Conservation (phyloP, 2,329 filamentous ascomycete genomes). For the Aureobasidium zeae region DNA sequence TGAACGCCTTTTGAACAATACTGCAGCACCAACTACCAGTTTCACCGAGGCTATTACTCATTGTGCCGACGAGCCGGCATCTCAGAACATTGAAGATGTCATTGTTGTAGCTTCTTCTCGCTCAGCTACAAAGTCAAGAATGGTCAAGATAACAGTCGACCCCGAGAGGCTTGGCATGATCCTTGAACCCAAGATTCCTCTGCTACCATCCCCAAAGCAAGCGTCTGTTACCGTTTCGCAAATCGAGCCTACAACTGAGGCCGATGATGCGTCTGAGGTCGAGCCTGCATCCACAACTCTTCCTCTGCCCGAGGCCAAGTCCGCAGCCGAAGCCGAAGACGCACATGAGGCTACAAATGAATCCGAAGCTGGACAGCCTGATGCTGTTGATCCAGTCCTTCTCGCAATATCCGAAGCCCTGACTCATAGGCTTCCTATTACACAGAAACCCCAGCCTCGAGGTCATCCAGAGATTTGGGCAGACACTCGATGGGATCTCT, state of each 20-base stretch:
- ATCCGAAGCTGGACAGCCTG: too few relatives aligned
- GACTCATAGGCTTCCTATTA: slow-evolving; percentile 22
- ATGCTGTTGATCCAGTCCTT: neutral
- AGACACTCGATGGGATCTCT: slow-evolving; percentile 49
- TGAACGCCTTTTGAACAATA: too few relatives aligned
- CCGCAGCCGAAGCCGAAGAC: neutral
- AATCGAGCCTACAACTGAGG: neutral
- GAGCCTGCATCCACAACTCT: too few relatives aligned
- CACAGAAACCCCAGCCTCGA: slow-evolving; percentile 27
- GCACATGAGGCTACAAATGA: too few relatives aligned
- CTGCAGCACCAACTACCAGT: too few relatives aligned
- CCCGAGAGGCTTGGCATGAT: neutral
- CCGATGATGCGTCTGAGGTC: neutral
- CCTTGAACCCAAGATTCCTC: neutral
- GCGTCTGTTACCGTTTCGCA: neutral
- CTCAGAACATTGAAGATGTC: neutral
- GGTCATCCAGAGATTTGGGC: slow-evolving; percentile 47
- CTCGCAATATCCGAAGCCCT: slow-evolving; percentile 15
- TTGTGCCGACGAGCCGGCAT: neutral
- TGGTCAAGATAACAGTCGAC: slow-evolving; percentile 1
- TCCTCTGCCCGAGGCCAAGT: neutral
- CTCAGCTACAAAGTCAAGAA: neutral
- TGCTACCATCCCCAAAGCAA: neutral
- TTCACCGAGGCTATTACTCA: neutral
- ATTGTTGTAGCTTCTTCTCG: neutral